phyloP scores from a whole-genome alignment of 1,139 yeast genomes.

The Candida albicans region DNA sequence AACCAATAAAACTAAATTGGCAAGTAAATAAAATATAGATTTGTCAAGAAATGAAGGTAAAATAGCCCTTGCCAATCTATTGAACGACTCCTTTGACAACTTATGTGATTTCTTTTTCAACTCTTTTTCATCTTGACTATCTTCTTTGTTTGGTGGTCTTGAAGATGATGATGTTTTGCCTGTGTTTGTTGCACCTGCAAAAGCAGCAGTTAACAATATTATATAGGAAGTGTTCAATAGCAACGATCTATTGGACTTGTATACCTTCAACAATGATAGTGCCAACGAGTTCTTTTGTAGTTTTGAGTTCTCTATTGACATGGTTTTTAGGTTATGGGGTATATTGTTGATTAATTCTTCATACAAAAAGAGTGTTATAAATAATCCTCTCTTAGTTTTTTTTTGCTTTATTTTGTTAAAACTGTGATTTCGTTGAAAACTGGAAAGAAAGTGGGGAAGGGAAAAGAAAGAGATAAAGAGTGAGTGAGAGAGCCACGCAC shows the following conservation, averaged over 20 bases:
- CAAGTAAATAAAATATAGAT: constrained; percentile 42
- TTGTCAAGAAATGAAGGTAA: constrained; percentile 36
- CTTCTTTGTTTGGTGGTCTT: constrained; percentile 1
- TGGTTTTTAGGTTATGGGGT: background rate
- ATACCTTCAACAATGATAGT: constrained; percentile 35
- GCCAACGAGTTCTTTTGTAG: constrained; percentile 15
- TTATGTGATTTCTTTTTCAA: constrained; percentile 26
- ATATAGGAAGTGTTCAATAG: constrained; percentile 52
- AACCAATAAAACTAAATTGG: constrained; percentile 65
- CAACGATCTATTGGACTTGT: constrained; percentile 46
- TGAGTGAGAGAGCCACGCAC: background rate
- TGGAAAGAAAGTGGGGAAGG: background rate
- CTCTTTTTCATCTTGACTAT: constrained; percentile 9
- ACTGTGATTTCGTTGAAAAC: too few relatives aligned
- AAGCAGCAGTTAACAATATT: constrained; percentile 46
- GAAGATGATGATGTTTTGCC: constrained; percentile 10
- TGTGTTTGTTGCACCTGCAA: constrained; percentile 44
- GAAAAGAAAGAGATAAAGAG: background rate
- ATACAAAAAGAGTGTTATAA: background rate
- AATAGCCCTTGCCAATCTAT: constrained; percentile 36
- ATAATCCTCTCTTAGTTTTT: too few relatives aligned
- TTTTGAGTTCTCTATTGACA: constrained; percentile 9
- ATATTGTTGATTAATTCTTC: background rate
- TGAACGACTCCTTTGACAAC: constrained; percentile 35
- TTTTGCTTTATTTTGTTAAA: too few relatives aligned